Evolutionary conservation across 805 yeast genomes (phyloP).

Genomic region (Candida vaughaniae): DNA sequence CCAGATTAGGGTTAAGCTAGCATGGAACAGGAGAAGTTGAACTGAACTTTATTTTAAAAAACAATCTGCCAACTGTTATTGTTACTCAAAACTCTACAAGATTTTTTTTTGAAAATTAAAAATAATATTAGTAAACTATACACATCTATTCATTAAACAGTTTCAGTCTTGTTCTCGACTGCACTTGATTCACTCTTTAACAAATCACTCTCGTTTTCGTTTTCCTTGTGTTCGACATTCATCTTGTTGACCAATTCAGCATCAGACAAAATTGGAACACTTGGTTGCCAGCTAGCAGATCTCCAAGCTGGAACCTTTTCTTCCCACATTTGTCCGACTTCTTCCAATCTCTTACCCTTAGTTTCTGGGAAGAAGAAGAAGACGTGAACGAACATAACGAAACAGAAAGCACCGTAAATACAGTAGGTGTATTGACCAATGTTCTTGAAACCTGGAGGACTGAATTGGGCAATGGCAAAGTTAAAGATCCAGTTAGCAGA

Average conservation of each 20-base stretch:
- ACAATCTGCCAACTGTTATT: too few species aligned
- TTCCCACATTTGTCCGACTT: conserved; percentile 43
- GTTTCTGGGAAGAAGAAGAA: conserved; percentile 56
- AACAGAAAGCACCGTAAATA: conserved; percentile 52
- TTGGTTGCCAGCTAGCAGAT: conserved; percentile 34
- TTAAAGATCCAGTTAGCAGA: conserved; percentile 66
- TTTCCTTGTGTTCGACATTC: conserved; percentile 33
- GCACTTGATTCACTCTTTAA: conserved; percentile 18
- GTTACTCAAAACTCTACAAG: too few species aligned
- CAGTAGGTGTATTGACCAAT: conserved; percentile 56
- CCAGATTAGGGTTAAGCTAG: too few species aligned
- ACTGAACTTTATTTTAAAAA: too few species aligned
- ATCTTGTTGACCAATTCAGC: conserved; percentile 37
- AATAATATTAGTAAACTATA: too few species aligned
- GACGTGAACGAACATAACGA: conserved; percentile 44
- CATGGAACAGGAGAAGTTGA: too few species aligned
- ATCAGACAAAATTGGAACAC: conserved; percentile 36
- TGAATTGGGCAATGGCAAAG: conserved; percentile 62
- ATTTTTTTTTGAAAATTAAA: too few species aligned
- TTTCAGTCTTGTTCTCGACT: too few species aligned
- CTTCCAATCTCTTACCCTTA: conserved; percentile 53
- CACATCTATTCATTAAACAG: too few species aligned
- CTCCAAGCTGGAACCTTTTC: conserved; percentile 39
- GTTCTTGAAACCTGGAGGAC: conserved; percentile 53
- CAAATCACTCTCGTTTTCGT: conserved; percentile 26